These are phyloP conservation scores for Spinacia oleracea DNA, from an alignment of 179 eudicot genomes.

Conservation along the genomic window DNA sequence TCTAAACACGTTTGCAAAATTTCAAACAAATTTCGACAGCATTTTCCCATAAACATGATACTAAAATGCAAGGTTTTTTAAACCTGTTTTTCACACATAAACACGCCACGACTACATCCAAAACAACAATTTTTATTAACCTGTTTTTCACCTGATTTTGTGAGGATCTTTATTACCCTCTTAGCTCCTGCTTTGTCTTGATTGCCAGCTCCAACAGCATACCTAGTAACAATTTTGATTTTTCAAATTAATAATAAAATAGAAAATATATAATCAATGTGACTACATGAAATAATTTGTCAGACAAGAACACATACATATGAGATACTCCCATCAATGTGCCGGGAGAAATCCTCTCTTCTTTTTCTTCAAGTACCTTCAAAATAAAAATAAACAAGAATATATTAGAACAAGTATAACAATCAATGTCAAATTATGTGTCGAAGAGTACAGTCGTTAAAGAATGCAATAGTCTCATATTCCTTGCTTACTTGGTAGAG, in stretches of 20 bases:
- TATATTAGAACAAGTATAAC: constrained; percentile 8
- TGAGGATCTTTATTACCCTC: constrained; percentile 35
- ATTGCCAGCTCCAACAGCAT: constrained; percentile 34
- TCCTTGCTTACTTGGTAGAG: constrained; percentile 75
- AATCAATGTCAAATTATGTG: not conserved
- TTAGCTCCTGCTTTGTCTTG: constrained; percentile 54
- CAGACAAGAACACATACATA: constrained; percentile 55
- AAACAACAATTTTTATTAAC: too few species aligned
- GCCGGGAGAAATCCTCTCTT: constrained; percentile 81
- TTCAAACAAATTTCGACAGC: too few species aligned
- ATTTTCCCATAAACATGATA: too few species aligned
- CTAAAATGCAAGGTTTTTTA: too few species aligned
- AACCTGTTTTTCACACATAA: too few species aligned
- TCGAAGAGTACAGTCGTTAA: not conserved
- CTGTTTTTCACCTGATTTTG: too few species aligned
- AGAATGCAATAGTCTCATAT: not conserved
- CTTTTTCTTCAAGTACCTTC: constrained; percentile 95
- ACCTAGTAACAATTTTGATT: constrained; percentile 25
- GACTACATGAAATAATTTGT: not conserved
- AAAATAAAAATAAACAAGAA: constrained; percentile 17
- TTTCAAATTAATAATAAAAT: not conserved
- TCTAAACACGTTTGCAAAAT: too few species aligned
- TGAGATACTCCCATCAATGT: constrained; percentile 81
- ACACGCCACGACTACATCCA: too few species aligned
- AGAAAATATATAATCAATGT: not conserved